Evolutionary conservation across 1,284 basidiomycete genomes (phyloP).

Genomic region (Rhodotorula glutinis): DNA sequence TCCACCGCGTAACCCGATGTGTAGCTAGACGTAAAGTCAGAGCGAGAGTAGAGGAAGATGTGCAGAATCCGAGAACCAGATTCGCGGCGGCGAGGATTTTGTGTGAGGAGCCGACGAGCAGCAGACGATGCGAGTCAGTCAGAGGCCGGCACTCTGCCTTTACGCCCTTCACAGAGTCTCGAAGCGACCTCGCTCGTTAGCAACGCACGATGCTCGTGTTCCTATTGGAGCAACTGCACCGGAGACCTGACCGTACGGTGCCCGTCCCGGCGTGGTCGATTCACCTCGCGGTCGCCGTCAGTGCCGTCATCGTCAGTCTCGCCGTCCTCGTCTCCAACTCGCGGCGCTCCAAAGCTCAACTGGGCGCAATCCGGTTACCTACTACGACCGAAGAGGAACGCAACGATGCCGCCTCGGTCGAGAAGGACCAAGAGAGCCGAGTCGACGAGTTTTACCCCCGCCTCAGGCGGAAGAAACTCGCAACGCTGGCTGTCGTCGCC

Average conservation of each 20-base stretch:
- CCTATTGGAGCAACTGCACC: slow-evolving; percentile 7
- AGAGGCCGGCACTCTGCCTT: no score
- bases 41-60: no score
- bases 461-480: slow-evolving; percentile 54
- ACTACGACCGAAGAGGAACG: not conserved
- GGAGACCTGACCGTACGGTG: not conserved
- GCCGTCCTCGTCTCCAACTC: slow-evolving; percentile 2
- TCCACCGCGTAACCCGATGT: no score
- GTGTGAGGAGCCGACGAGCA: no score
- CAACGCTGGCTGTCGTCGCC: slow-evolving; percentile 54
- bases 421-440: slow-evolving; percentile 6
- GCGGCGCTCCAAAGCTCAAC: not conserved
- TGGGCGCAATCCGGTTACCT: not conserved
- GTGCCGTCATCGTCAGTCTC: slow-evolving; percentile 1
- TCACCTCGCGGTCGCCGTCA: slow-evolving; percentile 1
- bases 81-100: no score
- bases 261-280: slow-evolving; percentile 2
- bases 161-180: no score
- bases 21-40: no score
- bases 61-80: no score
- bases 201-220: slow-evolving; percentile 21
- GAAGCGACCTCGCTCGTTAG: no score
- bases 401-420: not conserved
- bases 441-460: slow-evolving; percentile 10
- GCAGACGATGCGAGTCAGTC: no score